These are phyloP conservation scores for Colletotrichum orbiculare DNA, from an alignment of 2,329 filamentous ascomycete species.

Conservation along the genomic window DNA sequence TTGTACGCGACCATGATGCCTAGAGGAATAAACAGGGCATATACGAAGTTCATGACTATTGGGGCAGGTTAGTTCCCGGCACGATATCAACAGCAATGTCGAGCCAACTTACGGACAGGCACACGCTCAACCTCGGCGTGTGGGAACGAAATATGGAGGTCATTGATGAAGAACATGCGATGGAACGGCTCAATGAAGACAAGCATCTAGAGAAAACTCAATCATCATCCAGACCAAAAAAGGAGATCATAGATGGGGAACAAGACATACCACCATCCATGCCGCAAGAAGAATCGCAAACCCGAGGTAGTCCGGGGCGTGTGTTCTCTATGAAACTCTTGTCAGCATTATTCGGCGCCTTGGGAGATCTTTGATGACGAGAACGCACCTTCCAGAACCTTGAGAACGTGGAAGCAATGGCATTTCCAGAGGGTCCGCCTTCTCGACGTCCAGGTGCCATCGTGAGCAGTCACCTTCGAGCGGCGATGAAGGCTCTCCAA, in stretches of 20 bases:
- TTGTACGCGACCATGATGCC: slow-evolving; percentile 75
- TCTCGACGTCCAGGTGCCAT: slow-evolving; percentile 49
- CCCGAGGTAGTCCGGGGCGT: slow-evolving; percentile 89
- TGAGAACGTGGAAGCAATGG: slow-evolving; percentile 47
- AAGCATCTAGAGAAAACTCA: slow-evolving; percentile 61
- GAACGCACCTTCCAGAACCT: slow-evolving; percentile 60
- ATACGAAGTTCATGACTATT: slow-evolving; percentile 79
- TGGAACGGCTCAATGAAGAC: slow-evolving; percentile 86
- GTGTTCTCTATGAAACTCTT: slow-evolving; percentile 70
- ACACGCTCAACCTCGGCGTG: slow-evolving; percentile 88
- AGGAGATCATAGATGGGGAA: slow-evolving; percentile 9
- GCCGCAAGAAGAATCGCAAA: slow-evolving; percentile 75
- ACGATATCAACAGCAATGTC: not conserved
- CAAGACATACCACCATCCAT: slow-evolving; percentile 68
- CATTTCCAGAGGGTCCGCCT: slow-evolving; percentile 34
- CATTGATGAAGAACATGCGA: slow-evolving; percentile 91
- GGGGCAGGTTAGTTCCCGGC: not conserved
- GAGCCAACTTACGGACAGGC: slow-evolving; percentile 72
- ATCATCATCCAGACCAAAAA: too few relatives aligned
- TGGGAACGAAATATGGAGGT: slow-evolving; percentile 85
- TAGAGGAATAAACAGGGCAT: slow-evolving; percentile 79
- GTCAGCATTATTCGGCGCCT: slow-evolving; percentile 18
- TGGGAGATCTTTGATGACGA: not conserved
- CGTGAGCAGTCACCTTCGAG: slow-evolving; percentile 55
- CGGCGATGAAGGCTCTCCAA: slow-evolving; percentile 48